Evolutionary conservation across 176 grass and related monocot genomes (phyloP).

Genomic region (Themeda triandra): DNA sequence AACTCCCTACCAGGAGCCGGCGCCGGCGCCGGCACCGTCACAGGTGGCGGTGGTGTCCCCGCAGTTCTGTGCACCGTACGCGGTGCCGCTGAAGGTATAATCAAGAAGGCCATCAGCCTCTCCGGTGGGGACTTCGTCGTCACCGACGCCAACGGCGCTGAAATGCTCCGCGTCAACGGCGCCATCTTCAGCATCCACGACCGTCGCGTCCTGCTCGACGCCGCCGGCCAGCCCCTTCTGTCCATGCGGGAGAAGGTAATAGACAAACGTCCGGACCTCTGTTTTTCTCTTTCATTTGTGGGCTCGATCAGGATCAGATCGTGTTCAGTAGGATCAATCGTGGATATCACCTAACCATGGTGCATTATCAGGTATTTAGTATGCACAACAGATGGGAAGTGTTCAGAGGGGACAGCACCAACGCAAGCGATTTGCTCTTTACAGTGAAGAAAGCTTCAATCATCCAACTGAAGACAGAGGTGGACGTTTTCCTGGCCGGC

Average conservation of each 20-base stretch:
- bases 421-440: constrained; percentile 39
- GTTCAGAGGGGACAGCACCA: constrained; percentile 59
- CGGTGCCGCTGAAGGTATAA: constrained; percentile 54
- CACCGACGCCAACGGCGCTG: constrained; percentile 53
- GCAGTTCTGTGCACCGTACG: constrained; percentile 56
- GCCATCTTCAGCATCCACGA: constrained; percentile 44
- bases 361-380: constrained; percentile 30
- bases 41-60: too few relatives aligned
- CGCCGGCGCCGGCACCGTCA: too few relatives aligned
- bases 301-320: neutral
- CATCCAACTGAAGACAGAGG: constrained; percentile 51
- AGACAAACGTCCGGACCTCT: too few relatives aligned
- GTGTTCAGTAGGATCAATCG: neutral
- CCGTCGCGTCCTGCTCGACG: constrained; percentile 51
- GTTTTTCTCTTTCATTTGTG: too few relatives aligned
- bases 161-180: constrained; percentile 29
- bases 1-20: too few relatives aligned
- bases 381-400: constrained; percentile 53
- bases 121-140: constrained; percentile 46
- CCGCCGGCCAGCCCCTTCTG: constrained; percentile 49
- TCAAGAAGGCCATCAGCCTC: constrained; percentile 54
- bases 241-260: constrained; percentile 62
- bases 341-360: neutral
- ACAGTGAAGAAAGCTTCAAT: constrained; percentile 42
- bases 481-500: too few relatives aligned